Base-by-base conservation (phyloP, 768 basidiomycete species). In the Amanita pallidorosea region DNA sequence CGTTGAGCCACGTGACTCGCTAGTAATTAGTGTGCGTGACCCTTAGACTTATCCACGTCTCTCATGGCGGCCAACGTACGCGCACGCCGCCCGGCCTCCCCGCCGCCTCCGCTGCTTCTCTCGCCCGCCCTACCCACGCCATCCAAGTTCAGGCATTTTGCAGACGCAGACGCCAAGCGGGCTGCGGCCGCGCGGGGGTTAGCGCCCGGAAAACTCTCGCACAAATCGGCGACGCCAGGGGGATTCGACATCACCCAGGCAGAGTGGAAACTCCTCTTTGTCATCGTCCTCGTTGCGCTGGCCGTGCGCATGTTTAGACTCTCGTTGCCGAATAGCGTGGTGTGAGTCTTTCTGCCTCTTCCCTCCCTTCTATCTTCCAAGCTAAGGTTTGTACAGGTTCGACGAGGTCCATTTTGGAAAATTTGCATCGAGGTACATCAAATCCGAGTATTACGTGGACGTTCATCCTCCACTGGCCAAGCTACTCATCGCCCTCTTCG, bases 351-450 rank as follows among this genome's bases (percentile, higher is more conserved):
- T 3, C 9, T n/a, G 23, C 29, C 35, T 35, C 52, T 60, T n/a
- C 37, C 34, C 25, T 12, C 47, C 29, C 31, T 7, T 4, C 29
- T 8, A 8, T 29, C 29, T 29, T 29, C 42, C 17, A 13, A 27
- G 40, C 40, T 20, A 41, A 3, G 17, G 4, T 27, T 8, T 31
- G 7, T 7, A 42, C 51, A 96, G 94, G 38, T 98, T 98, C 65
- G 95, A 98, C 63, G 95, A 98, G 65, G 95, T 97, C 22, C 95
- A 98, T 64, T 98, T 98, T 65, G 95, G 95, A 54, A 96, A 96
- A 65, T 98, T 98, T 62, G 92, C 95, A 5, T 75, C 80, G 43
- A 88, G 88, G 62, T 98, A 98, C 63, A 88, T 97, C 74, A 89
- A 89, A 72, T 84, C 86, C 35, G 77, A 83, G 56, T 93, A 90